Conservation (phyloP, 139 green algal genomes). For the Chlorella sp. region DNA sequence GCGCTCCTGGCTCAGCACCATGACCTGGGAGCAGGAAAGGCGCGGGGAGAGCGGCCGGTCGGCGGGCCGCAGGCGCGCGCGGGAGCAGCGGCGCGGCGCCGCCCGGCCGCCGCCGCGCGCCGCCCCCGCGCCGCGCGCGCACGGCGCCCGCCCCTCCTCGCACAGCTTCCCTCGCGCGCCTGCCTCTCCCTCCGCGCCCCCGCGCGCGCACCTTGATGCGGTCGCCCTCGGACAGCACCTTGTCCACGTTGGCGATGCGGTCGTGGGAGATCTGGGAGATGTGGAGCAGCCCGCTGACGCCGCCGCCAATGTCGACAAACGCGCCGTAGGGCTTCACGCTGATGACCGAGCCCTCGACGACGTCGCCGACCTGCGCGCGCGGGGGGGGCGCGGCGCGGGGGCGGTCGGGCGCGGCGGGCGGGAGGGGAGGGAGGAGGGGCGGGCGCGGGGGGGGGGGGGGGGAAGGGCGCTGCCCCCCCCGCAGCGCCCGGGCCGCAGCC, state of each 20-base stretch:
- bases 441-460: background rate
- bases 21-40: conserved; percentile 58
- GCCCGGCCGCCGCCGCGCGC: too few species aligned
- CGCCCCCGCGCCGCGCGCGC: too few species aligned
- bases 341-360: conserved; percentile 90
- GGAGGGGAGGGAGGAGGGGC: background rate
- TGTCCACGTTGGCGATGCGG: conserved; percentile 88
- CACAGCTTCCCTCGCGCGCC: too few species aligned
- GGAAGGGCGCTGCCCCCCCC: too few species aligned
- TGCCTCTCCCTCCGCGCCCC: too few species aligned
- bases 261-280: conserved; percentile 97
- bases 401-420: background rate
- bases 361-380: conserved; percentile 76
- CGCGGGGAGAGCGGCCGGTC: background rate
- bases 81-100: too few species aligned
- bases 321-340: conserved; percentile 95
- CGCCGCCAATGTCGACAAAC: conserved; percentile 93
- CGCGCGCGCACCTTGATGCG: conserved; percentile 86
- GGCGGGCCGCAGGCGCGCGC: too few species aligned
- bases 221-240: conserved; percentile 87
- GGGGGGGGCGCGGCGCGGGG: background rate
- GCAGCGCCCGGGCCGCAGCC: too few species aligned
- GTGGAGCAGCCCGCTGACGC: conserved; percentile 93
- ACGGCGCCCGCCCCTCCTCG: too few species aligned
- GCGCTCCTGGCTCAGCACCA: conserved; percentile 92